These are phyloP conservation scores for Candida boidinii DNA, from an alignment of 805 yeast genomes.

Conservation along the genomic window DNA sequence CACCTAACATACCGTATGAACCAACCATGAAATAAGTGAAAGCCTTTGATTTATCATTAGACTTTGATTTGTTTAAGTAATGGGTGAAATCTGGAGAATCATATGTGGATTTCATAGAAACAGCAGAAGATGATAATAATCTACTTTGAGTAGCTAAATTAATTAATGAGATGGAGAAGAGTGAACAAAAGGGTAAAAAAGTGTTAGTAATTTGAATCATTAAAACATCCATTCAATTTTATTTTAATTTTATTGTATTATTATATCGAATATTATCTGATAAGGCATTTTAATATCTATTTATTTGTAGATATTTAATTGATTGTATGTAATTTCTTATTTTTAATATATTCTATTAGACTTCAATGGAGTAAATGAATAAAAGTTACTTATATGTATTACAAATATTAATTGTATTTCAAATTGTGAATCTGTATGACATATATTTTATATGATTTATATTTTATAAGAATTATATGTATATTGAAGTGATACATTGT, in stretches of 20 bases:
- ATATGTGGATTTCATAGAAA: slow-evolving; percentile 62
- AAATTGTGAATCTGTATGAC: too few species aligned
- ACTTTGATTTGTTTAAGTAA: slow-evolving; percentile 61
- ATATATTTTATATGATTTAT: too few species aligned
- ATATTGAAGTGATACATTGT: too few species aligned
- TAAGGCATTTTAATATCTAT: neutral
- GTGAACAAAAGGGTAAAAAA: too few species aligned
- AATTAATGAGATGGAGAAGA: neutral
- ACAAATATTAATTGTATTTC: too few species aligned
- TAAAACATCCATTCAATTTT: too few species aligned
- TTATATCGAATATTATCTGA: neutral
- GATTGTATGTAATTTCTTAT: neutral
- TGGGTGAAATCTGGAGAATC: slow-evolving; percentile 86
- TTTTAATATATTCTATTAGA: too few species aligned
- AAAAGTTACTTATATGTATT: too few species aligned
- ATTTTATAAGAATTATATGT: too few species aligned
- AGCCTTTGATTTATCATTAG: slow-evolving; percentile 68
- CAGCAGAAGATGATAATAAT: slow-evolving; percentile 41
- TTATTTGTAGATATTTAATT: neutral
- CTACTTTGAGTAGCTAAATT: slow-evolving; percentile 28
- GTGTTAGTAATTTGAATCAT: slow-evolving; percentile 10
- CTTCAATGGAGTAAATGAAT: too few species aligned
- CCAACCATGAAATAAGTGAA: slow-evolving; percentile 97
- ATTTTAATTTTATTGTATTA: too few species aligned
- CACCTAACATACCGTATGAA: slow-evolving; percentile 79